A percentile compares a stretch with the other conserved stretches of the same genome.
These are phyloP conservation scores for Silene uniflora DNA, from an alignment of 148 eudicot species.

Conservation along the genomic window DNA sequence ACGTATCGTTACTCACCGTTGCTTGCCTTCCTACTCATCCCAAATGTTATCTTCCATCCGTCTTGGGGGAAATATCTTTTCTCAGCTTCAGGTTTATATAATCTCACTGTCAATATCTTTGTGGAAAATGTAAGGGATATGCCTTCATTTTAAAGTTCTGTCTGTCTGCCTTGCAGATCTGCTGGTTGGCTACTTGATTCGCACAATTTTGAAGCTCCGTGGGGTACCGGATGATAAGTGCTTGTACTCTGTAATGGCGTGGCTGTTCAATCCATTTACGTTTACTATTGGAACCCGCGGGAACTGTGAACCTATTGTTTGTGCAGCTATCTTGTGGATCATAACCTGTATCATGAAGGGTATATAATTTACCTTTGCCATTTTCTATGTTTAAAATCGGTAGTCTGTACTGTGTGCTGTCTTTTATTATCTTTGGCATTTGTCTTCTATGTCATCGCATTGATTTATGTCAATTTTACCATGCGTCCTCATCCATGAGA, in stretches of 20 bases:
- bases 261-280: constrained; percentile 99
- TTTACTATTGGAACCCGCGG: constrained; percentile 99
- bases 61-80: constrained; percentile 91
- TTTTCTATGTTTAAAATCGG: not conserved
- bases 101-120: constrained; percentile 13
- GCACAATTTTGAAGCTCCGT: constrained; percentile 70
- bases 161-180: constrained; percentile 53
- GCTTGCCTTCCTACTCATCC: constrained; percentile 76
- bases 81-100: constrained; percentile 72
- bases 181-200: constrained; percentile 71
- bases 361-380: constrained; percentile 24
- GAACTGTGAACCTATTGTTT: constrained; percentile 92
- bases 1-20: constrained; percentile 91
- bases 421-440: not conserved
- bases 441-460: not conserved
- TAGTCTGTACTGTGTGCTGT: not conserved
- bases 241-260: constrained; percentile 55
- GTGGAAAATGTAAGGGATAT: constrained; percentile 12
- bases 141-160: constrained; percentile 9
- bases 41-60: constrained; percentile 68
- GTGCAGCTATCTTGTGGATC: constrained; percentile 91
- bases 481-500: not conserved
- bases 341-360: constrained; percentile 83
- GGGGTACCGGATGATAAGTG: constrained; percentile 70
- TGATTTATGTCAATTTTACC: not conserved